Conservation (phyloP, 148 eudicot species). For the Limonium bicolor region DNA sequence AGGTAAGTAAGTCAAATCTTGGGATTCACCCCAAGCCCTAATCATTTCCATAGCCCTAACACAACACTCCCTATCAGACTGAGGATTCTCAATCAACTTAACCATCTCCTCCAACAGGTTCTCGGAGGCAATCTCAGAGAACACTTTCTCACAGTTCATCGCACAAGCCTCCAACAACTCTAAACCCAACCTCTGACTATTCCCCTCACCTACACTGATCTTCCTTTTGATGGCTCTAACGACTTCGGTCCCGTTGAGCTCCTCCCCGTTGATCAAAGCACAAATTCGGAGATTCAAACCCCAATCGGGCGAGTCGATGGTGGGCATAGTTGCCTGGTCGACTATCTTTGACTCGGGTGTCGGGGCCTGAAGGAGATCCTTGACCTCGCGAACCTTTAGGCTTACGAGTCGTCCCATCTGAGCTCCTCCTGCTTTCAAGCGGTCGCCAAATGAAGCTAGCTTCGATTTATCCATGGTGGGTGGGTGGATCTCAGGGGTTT, state of each 20-base stretch:
- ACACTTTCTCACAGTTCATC: slow-evolving; percentile 86
- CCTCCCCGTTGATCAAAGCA: slow-evolving; percentile 38
- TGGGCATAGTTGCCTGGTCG: slow-evolving; percentile 59
- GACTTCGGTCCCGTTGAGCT: slow-evolving; percentile 50
- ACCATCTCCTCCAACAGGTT: slow-evolving; percentile 87
- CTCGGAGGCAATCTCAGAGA: slow-evolving; percentile 89
- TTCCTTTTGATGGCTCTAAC: slow-evolving; percentile 62
- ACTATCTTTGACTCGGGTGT: slow-evolving; percentile 76
- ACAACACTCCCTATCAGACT: slow-evolving; percentile 33
- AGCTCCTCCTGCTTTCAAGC: slow-evolving; percentile 44
- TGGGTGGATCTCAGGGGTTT: too few species aligned
- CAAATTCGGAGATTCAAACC: slow-evolving; percentile 69
- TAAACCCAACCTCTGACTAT: slow-evolving; percentile 29
- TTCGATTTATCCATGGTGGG: slow-evolving; percentile 54
- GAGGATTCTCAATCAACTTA: slow-evolving; percentile 39
- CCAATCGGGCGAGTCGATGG: slow-evolving; percentile 67
- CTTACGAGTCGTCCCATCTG: slow-evolving; percentile 52
- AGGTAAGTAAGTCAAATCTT: slow-evolving; percentile 80
- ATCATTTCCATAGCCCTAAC: slow-evolving; percentile 60
- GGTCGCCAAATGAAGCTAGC: slow-evolving; percentile 60
- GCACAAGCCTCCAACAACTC: slow-evolving; percentile 67
- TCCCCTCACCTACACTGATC: slow-evolving; percentile 20
- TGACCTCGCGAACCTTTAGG: slow-evolving; percentile 43
- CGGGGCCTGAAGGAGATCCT: slow-evolving; percentile 42
- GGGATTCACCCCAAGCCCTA: slow-evolving; percentile 80